Evolutionary conservation across 306 rosid species (phyloP).

Genomic region (Inga laurina): DNA sequence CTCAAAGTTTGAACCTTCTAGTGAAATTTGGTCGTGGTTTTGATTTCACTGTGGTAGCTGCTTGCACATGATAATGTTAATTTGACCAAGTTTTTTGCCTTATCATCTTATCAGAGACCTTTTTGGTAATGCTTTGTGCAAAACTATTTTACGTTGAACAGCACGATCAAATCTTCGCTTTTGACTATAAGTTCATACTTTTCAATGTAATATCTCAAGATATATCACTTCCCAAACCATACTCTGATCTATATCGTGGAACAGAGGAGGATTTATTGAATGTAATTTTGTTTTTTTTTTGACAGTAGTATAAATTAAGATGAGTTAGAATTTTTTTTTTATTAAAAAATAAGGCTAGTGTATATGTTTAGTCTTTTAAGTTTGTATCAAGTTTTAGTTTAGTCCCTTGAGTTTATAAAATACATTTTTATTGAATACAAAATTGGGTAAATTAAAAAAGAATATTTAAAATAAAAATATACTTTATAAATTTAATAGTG

Average conservation of each 20-base stretch:
- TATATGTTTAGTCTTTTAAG: too few relatives aligned
- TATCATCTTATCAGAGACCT: neutral
- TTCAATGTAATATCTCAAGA: neutral
- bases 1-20: neutral
- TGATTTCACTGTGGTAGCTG: constrained; percentile 26
- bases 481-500: too few relatives aligned
- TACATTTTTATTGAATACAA: too few relatives aligned
- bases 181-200: neutral
- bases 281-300: neutral
- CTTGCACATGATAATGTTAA: constrained; percentile 10
- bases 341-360: too few relatives aligned
- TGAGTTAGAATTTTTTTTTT: neutral
- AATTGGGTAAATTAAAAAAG: too few relatives aligned
- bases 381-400: too few relatives aligned
- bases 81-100: neutral
- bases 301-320: neutral
- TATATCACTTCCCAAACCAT: neutral
- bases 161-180: neutral
- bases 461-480: too few relatives aligned
- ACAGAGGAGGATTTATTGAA: neutral
- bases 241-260: neutral
- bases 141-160: neutral
- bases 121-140: neutral
- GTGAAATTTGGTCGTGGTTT: constrained; percentile 12
- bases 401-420: too few relatives aligned